Base-by-base conservation (phyloP, 148 eudicot genomes). In the Persicaria tinctoria region DNA sequence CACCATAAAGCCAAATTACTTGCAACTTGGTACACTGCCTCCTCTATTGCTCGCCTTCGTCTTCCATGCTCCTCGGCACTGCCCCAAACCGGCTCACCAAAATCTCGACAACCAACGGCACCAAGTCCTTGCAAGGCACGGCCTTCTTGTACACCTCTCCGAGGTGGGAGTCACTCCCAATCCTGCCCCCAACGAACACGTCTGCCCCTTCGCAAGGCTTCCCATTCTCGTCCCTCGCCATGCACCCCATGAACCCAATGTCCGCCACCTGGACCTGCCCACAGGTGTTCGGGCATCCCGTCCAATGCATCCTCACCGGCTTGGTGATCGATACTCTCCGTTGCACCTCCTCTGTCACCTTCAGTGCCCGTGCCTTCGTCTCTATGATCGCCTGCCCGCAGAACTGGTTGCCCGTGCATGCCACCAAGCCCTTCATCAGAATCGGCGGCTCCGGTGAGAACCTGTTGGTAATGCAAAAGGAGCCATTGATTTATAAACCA, bases 231-330 rank as follows among this genome's bases (percentile, higher is more conserved):
- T 89, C 85, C 78, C 96, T 90, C 10, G 96, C 71, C 97, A 86
- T 88, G 82, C 98, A 94, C 9, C 98, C 98, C 98, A 92, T 92
- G 76, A 95, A 95, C 49, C 98, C 98, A 8, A 95, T 92, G 81
- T 95, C 98, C 0, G 98, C 98, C 70, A 95, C 98, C 76, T 95
- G 98, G n/a, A 95, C 90, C 74, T 92, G 97, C 32, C 89, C 98
- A 50, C 97, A 95, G 14, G 80, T 85, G 69, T 95, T 95, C 1
- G 97, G 93, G 79, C 98, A 95, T 1, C 98, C 98, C 0, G 97
- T 92, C 98, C 98, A 92, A 78, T 95, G 98, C 98, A 95, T 95
- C 80, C 97, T 84, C 51, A 95, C 88, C 3, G 96, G 92, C 71
- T 76, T 76, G 9, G 85, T 75, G 18, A 90, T 78, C 0, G 96